phyloP scores from a whole-genome alignment of 768 basidiomycete genomes.

The Russula vinacea region DNA sequence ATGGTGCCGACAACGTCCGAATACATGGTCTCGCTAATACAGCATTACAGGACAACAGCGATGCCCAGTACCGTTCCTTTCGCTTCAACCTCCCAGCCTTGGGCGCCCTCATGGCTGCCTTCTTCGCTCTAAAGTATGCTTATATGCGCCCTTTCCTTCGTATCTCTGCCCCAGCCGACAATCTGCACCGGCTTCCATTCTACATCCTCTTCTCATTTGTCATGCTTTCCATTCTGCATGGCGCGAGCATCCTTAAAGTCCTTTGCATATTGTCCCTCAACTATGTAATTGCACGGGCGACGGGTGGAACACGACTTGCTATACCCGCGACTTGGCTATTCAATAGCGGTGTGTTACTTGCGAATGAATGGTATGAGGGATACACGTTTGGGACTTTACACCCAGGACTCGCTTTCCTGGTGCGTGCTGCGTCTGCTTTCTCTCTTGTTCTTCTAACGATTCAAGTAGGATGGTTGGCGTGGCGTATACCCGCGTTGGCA shows the following conservation, averaged over 20 bases:
- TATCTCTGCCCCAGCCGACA: conserved; percentile 34
- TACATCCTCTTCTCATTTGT: conserved; percentile 57
- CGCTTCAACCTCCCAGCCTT: conserved; percentile 74
- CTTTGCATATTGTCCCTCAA: conserved; percentile 66
- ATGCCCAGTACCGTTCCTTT: conserved; percentile 86
- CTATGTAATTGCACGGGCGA: conserved; percentile 56
- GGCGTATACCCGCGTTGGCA: conserved; percentile 93
- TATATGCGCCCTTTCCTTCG: conserved; percentile 38
- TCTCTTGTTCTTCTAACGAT: neutral
- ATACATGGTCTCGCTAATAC: neutral
- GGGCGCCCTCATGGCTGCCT: conserved; percentile 46
- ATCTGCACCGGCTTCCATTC: conserved; percentile 51
- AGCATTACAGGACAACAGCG: conserved; percentile 76
- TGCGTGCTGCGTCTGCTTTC: conserved; percentile 39
- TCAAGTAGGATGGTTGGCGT: conserved; percentile 54
- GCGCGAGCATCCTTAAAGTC: conserved; percentile 76
- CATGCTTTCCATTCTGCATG: conserved; percentile 75
- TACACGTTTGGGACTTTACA: conserved; percentile 63
- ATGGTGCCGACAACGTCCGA: neutral
- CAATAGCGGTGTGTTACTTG: conserved; percentile 69
- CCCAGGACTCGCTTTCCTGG: conserved; percentile 55
- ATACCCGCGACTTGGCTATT: conserved; percentile 71
- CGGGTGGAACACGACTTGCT: conserved; percentile 43
- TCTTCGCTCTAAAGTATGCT: conserved; percentile 54
- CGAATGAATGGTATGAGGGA: conserved; percentile 72